Conservation (phyloP, 176 grass and related monocot genomes). For the maize (Zea mays) region DNA sequence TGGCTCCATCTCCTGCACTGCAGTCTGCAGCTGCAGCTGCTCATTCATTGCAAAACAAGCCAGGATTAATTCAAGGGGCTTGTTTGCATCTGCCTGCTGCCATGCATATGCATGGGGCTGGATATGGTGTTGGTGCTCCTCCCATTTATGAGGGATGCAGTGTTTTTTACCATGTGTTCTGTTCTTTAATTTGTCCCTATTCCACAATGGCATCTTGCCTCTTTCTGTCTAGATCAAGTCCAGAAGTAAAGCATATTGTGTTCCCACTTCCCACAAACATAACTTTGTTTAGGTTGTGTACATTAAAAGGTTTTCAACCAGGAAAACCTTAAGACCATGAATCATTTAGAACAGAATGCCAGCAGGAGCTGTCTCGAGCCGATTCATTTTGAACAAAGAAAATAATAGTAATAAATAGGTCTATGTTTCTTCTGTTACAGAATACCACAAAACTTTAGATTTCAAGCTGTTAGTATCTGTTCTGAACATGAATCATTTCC, state of each 20-base stretch:
- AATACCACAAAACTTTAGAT: slow-evolving; percentile 5
- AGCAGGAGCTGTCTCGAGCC: neutral
- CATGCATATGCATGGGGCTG: slow-evolving; percentile 38
- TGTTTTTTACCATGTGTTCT: slow-evolving; percentile 13
- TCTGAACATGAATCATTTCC: neutral
- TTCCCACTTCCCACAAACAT: neutral
- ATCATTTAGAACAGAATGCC: neutral
- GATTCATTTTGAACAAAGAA: neutral
- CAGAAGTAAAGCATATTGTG: neutral
- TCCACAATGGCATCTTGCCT: slow-evolving; percentile 20
- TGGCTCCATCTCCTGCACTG: slow-evolving; percentile 50
- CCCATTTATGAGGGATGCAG: slow-evolving; percentile 39
- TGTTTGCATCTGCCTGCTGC: slow-evolving; percentile 31
- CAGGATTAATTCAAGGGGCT: slow-evolving; percentile 45
- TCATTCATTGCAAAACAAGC: slow-evolving; percentile 44
- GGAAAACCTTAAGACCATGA: neutral
- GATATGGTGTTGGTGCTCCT: slow-evolving; percentile 36
- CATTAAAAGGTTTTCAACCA: neutral
- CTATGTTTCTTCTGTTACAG: neutral
- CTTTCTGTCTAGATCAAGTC: neutral
- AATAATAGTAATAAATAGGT: neutral
- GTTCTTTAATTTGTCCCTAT: slow-evolving; percentile 36
- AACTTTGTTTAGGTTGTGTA: neutral
- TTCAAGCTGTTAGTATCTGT: neutral
- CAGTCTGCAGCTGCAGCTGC: neutral